Evolutionary conservation across 129 eudicot genomes (phyloP).

Genomic region (Flaveria sonorensis): DNA sequence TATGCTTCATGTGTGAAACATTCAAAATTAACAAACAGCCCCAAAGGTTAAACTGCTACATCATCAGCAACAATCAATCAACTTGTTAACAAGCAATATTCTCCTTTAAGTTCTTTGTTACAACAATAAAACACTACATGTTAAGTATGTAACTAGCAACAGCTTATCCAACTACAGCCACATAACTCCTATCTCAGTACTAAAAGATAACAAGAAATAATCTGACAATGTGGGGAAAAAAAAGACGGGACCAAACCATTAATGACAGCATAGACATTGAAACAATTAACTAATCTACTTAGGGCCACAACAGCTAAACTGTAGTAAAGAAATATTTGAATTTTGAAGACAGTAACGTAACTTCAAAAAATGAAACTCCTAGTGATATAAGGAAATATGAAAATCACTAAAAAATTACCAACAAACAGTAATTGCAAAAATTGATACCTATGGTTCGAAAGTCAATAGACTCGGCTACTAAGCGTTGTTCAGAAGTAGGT

Average conservation of each 20-base stretch:
- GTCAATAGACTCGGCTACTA: constrained; percentile 82
- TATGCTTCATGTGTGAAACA: not conserved
- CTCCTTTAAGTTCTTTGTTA: not conserved
- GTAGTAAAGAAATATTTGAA: not conserved
- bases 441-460: constrained; percentile 69
- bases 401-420: constrained; percentile 8
- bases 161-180: constrained; percentile 14
- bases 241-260: not conserved
- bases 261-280: not conserved
- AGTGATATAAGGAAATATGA: not conserved
- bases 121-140: not conserved
- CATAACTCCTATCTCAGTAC: not conserved
- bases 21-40: not conserved
- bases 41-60: not conserved
- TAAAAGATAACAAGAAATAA: not conserved
- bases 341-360: not conserved
- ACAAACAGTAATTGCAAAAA: not conserved
- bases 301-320: not conserved
- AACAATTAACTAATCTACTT: not conserved
- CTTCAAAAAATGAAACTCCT: constrained; percentile 18
- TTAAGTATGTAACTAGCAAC: not conserved
- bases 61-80: not conserved
- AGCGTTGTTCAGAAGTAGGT: constrained; percentile 62
- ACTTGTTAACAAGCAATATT: not conserved
- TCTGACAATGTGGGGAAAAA: not conserved